A percentile compares a stretch with the other conserved stretches of the same genome.
These are phyloP conservation scores for Sarocladiaceae sp. DNA, from an alignment of 2,329 filamentous ascomycete genomes.

Conservation along the genomic window DNA sequence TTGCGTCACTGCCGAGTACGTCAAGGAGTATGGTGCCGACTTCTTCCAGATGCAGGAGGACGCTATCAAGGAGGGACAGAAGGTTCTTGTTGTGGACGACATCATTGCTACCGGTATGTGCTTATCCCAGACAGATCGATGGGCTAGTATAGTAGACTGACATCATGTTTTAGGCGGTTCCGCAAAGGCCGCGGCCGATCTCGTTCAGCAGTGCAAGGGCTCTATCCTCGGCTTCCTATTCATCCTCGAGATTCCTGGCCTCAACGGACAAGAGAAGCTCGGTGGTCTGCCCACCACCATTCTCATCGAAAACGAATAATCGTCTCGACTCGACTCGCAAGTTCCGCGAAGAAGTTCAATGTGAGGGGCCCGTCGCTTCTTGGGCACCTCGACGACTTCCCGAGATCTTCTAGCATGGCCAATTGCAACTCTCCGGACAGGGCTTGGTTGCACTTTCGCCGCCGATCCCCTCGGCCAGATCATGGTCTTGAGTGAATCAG, in stretches of 20 bases:
- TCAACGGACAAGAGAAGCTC: constrained; percentile 89
- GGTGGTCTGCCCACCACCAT: constrained; percentile 74
- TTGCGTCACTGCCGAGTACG: constrained; percentile 77
- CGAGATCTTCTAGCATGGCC: too few relatives aligned
- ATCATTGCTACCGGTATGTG: constrained; percentile 93
- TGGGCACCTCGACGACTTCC: too few relatives aligned
- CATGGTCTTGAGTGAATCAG: too few relatives aligned
- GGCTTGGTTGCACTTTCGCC: too few relatives aligned
- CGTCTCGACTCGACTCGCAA: too few relatives aligned
- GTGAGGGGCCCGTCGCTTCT: too few relatives aligned
- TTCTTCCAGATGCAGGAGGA: constrained; percentile 94
- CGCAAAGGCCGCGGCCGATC: constrained; percentile 78
- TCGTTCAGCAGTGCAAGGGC: constrained; percentile 83
- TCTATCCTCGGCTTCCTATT: constrained; percentile 87
- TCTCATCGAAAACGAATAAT: constrained; percentile 59
- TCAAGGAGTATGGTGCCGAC: constrained; percentile 96
- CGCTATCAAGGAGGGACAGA: constrained; percentile 79
- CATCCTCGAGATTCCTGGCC: constrained; percentile 90
- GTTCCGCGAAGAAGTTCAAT: too few relatives aligned
- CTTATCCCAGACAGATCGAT: constrained; percentile 1
- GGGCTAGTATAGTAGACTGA: background rate
- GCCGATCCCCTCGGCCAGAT: too few relatives aligned
- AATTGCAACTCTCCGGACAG: too few relatives aligned
- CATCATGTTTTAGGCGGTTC: constrained; percentile 67
- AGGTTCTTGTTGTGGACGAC: constrained; percentile 91